phyloP scores from a whole-genome alignment of 2,329 filamentous ascomycete genomes.

The Aureobasidium subglaciale region DNA sequence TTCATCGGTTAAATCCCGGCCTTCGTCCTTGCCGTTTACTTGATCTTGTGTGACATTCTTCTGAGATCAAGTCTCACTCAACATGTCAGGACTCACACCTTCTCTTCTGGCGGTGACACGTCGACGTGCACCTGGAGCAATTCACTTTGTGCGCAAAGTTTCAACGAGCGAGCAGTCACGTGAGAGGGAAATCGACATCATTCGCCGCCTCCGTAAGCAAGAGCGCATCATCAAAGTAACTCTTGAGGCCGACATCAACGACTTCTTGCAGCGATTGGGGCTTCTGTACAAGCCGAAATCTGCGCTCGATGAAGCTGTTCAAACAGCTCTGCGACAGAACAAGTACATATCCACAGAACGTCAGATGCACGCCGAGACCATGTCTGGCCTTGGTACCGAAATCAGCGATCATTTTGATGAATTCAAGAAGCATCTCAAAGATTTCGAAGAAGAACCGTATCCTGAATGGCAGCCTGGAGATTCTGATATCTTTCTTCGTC shows the following conservation, averaged over 20 bases:
- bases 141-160: background rate
- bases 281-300: background rate
- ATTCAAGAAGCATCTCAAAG: background rate
- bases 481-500: background rate
- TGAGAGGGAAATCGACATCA: background rate
- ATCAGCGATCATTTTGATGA: background rate
- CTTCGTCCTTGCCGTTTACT: background rate
- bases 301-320: background rate
- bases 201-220: constrained; percentile 1
- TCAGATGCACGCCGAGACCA: background rate
- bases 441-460: constrained; percentile 4
- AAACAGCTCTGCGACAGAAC: background rate
- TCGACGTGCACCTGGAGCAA: background rate
- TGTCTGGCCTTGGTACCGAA: background rate
- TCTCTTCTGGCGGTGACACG: background rate
- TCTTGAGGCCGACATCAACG: background rate
- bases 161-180: background rate
- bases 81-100: background rate
- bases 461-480: constrained; percentile 6
- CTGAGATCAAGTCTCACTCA: background rate
- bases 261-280: background rate
- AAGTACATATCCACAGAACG: constrained; percentile 11
- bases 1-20: background rate
- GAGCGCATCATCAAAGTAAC: background rate
- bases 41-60: background rate